Base-by-base conservation (phyloP, 768 basidiomycete genomes). In the Tulasnella sp. region DNA sequence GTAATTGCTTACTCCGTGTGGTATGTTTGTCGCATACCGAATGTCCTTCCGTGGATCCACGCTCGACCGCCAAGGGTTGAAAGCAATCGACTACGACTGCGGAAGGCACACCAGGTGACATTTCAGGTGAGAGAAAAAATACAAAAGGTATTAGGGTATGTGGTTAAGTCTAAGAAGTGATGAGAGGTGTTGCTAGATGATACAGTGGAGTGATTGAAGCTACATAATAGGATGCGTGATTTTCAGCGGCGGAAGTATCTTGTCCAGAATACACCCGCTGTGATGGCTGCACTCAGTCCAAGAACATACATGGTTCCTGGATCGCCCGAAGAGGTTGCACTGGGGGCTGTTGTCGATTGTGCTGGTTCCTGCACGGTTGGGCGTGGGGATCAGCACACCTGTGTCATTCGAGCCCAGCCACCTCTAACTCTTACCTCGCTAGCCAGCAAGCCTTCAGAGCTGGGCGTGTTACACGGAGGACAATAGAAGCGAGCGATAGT, bases 401-500 rank as follows among this genome's bases (percentile, higher is more conserved):
- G 61, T 16, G 0, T 1, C 26, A 67, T 15, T 13, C 61, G 61
- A 32, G 9, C 61, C 26, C 61, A 35, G 29, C 61, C 13, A 67
- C 61, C 26, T 23, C 23, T 35, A 13, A 26, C 51, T 26, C 61
- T 35, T 67, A 67, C 61, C 61, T 67, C 61, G 16, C 15, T 26
- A 35, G 26, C 16, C 11, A 29, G 35, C 13, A 32, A 16, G 29
- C 15, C 23, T 51, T 26, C 26, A 26, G 26, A 67, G 61, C 9
- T 13, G 16, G 32, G 29, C n/a, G n/a, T 32, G 32, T 15, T 35
- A 16, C 61, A 67, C 26, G 61, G 61, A 67, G 61, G 61, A 18
- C 61, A 67, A 35, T 67, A 67, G 61, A 67, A 67, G 26, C 32
- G 61, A 67, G 61, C 26, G 61, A 67, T 67, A 26, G 61, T 67